phyloP scores from a whole-genome alignment of 768 basidiomycete genomes.

The Peribolospora kevripleyi region DNA sequence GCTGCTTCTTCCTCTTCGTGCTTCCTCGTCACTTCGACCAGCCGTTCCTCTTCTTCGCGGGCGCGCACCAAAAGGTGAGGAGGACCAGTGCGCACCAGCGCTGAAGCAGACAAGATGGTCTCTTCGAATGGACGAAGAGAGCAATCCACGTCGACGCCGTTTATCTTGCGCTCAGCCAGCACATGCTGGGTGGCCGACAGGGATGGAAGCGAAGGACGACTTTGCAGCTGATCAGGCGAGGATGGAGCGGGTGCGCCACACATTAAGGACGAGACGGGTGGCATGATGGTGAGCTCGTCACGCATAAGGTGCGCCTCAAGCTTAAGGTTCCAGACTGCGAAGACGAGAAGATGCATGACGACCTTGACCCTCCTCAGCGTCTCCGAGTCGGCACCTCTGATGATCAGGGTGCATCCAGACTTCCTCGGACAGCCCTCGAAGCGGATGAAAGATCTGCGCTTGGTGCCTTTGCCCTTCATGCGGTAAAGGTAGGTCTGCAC shows the following conservation, averaged over 20 bases:
- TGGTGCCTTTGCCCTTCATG: conserved; percentile 75
- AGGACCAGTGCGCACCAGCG: too few species aligned
- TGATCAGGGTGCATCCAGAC: conserved; percentile 78
- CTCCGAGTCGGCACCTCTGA: conserved; percentile 65
- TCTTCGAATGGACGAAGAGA: neutral
- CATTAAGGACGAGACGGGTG: conserved; percentile 10
- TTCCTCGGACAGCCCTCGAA: conserved; percentile 87
- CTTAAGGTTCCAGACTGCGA: conserved; percentile 79
- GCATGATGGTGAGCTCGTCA: conserved; percentile 20
- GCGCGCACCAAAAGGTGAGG: too few species aligned
- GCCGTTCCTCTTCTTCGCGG: too few species aligned
- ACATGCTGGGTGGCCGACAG: too few species aligned
- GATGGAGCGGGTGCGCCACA: too few species aligned
- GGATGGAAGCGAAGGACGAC: too few species aligned
- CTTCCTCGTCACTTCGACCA: too few species aligned
- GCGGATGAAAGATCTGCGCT: conserved; percentile 62
- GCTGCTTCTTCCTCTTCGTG: too few species aligned
- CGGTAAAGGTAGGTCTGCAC: conserved; percentile 87
- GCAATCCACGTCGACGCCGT: neutral
- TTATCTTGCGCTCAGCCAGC: too few species aligned
- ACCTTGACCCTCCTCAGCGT: conserved; percentile 67
- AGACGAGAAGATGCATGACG: conserved; percentile 71
- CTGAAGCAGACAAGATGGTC: too few species aligned
- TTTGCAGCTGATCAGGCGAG: too few species aligned
- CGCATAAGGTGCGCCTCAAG: conserved; percentile 37